phyloP scores from a whole-genome alignment of 345 rosid species.

The Acer campestre region DNA sequence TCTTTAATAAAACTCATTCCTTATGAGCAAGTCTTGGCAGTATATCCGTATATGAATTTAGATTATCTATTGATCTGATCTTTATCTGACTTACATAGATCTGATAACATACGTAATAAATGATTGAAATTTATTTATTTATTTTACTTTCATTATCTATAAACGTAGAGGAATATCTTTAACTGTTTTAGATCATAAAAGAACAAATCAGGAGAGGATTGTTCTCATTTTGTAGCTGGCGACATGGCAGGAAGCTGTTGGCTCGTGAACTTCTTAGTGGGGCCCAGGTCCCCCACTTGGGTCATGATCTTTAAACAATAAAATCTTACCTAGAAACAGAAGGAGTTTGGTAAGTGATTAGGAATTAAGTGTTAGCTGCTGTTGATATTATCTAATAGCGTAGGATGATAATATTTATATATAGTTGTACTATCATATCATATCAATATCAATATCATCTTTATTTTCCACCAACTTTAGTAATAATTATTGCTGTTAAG shows the following conservation, averaged over 20 bases:
- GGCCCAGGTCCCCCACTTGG: not conserved
- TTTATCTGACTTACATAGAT: too few relatives aligned
- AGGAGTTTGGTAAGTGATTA: not conserved
- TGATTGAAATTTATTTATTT: too few relatives aligned
- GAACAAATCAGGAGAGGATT: too few relatives aligned
- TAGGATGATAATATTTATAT: not conserved
- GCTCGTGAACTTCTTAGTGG: not conserved
- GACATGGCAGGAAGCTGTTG: not conserved
- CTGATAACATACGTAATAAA: too few relatives aligned
- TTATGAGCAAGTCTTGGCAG: too few relatives aligned
- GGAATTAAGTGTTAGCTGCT: not conserved
- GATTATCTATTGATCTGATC: too few relatives aligned
- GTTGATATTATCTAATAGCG: not conserved
- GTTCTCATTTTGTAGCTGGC: not conserved
- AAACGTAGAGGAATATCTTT: too few relatives aligned
- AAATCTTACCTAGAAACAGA: not conserved
- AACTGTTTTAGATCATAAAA: too few relatives aligned
- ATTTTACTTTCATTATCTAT: too few relatives aligned
- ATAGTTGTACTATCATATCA: not conserved
- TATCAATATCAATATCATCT: not conserved
- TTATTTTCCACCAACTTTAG: conserved; percentile 13
- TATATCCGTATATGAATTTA: too few relatives aligned
- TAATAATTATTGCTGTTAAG: not conserved
- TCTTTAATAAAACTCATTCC: too few relatives aligned
- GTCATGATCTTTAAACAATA: not conserved